Evolutionary conservation across 2,329 filamentous ascomycete genomes (phyloP), one percentile per base, ranked within the genome.

Genomic region (Paradendryphiella salina): DNA sequence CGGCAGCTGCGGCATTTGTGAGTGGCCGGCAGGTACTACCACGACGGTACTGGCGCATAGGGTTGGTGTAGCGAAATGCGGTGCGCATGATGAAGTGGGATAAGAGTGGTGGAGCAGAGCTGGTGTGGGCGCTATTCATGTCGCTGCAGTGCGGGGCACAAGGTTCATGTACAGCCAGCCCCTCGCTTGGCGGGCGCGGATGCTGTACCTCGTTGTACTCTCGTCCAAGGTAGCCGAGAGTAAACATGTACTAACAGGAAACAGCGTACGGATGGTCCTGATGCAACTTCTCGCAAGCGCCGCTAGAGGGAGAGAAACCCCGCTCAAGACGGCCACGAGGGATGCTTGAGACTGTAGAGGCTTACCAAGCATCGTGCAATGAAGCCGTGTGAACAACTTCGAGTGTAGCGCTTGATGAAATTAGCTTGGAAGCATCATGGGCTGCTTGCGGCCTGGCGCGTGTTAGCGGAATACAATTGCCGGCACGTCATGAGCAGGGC

Each of bases 61-160:
- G 45, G 38, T 28, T 34, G 41, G 41, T 44, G 48, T 48, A 47
- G 50, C 44, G 51, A 54, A 37, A 53, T 58, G 50, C 56, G 55
- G 57, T 60, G 57, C 59, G 57, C 52, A 54, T 58, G 55, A 23
- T 56, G 54, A 46, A 32, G 48, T 54, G 51, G 34, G 47, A 45
- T 42, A 17, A 36, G 43, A 49, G 28, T 48, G 36, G 37, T 48
- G 46, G 37, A 38, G 23, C 9, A 9, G 45, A 41, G 45, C 15
- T 37, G 40, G 28, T 45, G 49, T 46, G 32, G 17, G 37, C 41
- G 50, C 46, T 37, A 49, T 50, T 20, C 35, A 48, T 34, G 36
- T 46, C 34, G 39, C 39, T 53, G 50, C 36, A 26, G 43, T 60
- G 58, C 53, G 55, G 55, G 54, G 54, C 51, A 51, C 40, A 32